phyloP scores from a whole-genome alignment of 208 protist genomes.

The Acanthamoeba lenticulata region DNA sequence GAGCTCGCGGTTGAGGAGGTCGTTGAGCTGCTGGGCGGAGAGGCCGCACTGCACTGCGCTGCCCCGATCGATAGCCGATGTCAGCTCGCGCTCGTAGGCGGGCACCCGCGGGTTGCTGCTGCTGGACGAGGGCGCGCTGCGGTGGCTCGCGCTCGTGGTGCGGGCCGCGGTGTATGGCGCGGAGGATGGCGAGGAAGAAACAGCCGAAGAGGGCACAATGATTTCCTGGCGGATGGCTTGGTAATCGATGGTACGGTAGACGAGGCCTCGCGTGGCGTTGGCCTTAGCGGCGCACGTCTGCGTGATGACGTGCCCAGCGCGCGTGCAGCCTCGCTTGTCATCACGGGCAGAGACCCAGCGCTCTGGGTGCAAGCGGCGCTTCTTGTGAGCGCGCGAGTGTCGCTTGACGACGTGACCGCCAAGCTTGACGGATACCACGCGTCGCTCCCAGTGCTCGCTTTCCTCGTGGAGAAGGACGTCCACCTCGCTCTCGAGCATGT shows the following conservation, averaged over 20 bases:
- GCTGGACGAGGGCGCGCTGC: background rate
- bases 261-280: slow-evolving; percentile 15
- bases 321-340: background rate
- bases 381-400: background rate
- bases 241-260: background rate
- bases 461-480: background rate
- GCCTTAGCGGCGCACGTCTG: background rate
- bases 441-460: background rate
- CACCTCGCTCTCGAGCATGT: background rate
- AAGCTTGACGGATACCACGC: background rate
- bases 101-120: background rate
- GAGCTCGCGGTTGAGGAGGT: slow-evolving; percentile 75
- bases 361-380: background rate
- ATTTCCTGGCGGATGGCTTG: background rate
- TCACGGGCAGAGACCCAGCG: slow-evolving; percentile 2
- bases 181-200: background rate
- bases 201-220: background rate
- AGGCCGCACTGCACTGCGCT: slow-evolving; percentile 48
- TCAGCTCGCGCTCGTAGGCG: slow-evolving; percentile 28
- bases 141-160: background rate
- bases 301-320: background rate
- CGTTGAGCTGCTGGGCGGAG: slow-evolving; percentile 70
- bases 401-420: background rate
- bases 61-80: background rate
- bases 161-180: background rate